These are phyloP conservation scores for Magnusiomyces tetraspermus DNA, from an alignment of 1,139 yeast species.

Conservation along the genomic window DNA sequence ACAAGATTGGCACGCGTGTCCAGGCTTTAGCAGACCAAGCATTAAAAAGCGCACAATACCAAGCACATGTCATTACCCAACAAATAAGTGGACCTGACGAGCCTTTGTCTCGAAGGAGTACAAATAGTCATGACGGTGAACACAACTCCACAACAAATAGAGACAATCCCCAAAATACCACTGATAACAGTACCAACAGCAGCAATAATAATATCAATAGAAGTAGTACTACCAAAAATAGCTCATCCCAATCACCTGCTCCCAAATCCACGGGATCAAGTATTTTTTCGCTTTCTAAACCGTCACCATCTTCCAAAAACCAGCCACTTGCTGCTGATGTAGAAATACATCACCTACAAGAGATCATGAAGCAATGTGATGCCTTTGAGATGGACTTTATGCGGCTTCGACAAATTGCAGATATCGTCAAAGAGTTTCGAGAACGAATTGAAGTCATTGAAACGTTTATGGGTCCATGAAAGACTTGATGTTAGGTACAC, in stretches of 20 bases:
- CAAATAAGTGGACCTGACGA: background rate
- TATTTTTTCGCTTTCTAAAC: background rate
- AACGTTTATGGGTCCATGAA: background rate
- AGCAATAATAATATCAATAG: too few relatives aligned
- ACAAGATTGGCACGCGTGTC: constrained; percentile 16
- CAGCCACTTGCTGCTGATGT: constrained; percentile 27
- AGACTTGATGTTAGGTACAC: too few relatives aligned
- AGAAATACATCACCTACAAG: constrained; percentile 39
- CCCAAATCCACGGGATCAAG: background rate
- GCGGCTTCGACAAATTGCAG: constrained; percentile 55
- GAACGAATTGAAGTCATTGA: constrained; percentile 24
- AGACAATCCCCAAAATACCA: background rate
- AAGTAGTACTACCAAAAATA: too few relatives aligned
- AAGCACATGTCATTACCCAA: constrained; percentile 16
- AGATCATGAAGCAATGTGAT: constrained; percentile 42
- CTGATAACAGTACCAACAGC: background rate
- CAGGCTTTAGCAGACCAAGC: constrained; percentile 21
- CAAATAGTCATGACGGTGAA: background rate
- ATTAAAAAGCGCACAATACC: constrained; percentile 19
- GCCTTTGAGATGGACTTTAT: constrained; percentile 52
- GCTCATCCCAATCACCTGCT: background rate
- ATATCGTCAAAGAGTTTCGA: constrained; percentile 39
- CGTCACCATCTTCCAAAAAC: background rate
- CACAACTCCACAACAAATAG: background rate
- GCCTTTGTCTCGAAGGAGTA: background rate